Conservation (phyloP, 2,329 filamentous ascomycete species). For the Zarea fungicola region DNA sequence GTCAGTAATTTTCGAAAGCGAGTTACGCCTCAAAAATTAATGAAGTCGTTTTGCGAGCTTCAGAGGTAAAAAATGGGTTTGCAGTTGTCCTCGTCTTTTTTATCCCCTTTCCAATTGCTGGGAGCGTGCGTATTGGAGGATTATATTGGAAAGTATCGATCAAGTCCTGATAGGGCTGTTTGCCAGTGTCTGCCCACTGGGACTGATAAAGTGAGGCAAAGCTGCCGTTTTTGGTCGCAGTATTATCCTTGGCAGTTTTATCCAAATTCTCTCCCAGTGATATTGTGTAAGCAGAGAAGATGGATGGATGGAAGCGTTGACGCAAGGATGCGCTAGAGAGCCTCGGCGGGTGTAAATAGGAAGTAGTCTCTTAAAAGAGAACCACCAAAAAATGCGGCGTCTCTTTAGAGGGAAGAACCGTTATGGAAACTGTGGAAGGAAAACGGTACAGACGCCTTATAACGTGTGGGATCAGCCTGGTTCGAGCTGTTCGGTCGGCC, state of each 20-base stretch:
- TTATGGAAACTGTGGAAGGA: slow-evolving; percentile 1
- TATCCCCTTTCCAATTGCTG: no score
- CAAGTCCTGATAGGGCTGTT: slow-evolving; percentile 4
- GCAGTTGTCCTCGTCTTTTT: no score
- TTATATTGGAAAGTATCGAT: no score
- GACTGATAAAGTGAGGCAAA: background rate
- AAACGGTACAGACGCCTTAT: slow-evolving; percentile 1
- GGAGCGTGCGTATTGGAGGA: no score
- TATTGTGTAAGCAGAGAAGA: background rate
- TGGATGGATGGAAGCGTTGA: no score
- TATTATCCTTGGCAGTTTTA: background rate
- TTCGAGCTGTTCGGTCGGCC: slow-evolving; percentile 5
- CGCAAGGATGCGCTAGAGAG: no score
- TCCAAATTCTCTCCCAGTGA: background rate
- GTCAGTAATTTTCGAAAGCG: no score
- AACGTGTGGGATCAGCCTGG: slow-evolving; percentile 7
- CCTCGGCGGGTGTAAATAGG: background rate
- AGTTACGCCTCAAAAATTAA: no score
- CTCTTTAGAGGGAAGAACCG: background rate
- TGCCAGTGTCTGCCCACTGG: slow-evolving; percentile 1
- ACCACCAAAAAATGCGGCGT: background rate
- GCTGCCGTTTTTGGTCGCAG: background rate
- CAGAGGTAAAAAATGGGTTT: no score
- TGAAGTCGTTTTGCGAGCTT: no score
- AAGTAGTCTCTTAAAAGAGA: background rate